phyloP scores from a whole-genome alignment of 192 early-diverging fungal genomes.

The Mortierella alpina region DNA sequence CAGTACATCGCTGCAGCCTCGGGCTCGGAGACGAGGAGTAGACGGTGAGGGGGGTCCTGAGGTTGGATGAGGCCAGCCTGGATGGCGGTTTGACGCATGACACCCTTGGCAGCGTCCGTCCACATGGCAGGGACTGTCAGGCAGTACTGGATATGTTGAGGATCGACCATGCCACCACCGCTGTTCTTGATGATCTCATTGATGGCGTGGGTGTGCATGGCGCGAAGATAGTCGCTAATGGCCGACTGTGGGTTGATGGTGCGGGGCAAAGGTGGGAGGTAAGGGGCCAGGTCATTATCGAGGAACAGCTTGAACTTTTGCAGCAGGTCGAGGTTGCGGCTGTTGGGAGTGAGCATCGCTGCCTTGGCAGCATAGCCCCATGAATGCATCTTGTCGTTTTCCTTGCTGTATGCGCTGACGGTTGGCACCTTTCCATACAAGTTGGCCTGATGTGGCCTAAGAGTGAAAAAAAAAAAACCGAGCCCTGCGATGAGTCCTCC shows the following conservation, averaged over 20 bases:
- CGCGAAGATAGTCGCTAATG: constrained; percentile 48
- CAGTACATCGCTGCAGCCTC: constrained; percentile 70
- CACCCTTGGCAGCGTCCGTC: constrained; percentile 63
- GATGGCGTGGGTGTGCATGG: constrained; percentile 54
- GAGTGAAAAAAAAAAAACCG: not conserved
- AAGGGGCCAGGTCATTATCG: constrained; percentile 50
- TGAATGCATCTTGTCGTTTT: constrained; percentile 46
- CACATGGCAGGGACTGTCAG: constrained; percentile 68
- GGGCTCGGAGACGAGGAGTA: constrained; percentile 62
- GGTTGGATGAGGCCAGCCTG: constrained; percentile 63
- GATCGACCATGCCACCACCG: constrained; percentile 50
- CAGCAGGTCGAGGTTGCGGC: constrained; percentile 50
- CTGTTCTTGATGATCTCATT: constrained; percentile 54
- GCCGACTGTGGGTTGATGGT: constrained; percentile 49
- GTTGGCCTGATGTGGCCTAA: constrained; percentile 52
- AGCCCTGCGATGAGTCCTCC: not conserved
- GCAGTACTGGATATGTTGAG: constrained; percentile 49
- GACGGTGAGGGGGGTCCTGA: constrained; percentile 55
- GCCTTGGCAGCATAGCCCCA: constrained; percentile 60
- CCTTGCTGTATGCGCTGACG: constrained; percentile 49
- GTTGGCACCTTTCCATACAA: constrained; percentile 62
- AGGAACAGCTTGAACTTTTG: constrained; percentile 58
- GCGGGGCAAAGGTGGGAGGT: constrained; percentile 48
- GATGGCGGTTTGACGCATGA: constrained; percentile 66
- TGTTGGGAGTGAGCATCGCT: constrained; percentile 42